Evolutionary conservation across 2,329 filamentous ascomycete species (phyloP).

Genomic region (Simplicillium aogashimaense): DNA sequence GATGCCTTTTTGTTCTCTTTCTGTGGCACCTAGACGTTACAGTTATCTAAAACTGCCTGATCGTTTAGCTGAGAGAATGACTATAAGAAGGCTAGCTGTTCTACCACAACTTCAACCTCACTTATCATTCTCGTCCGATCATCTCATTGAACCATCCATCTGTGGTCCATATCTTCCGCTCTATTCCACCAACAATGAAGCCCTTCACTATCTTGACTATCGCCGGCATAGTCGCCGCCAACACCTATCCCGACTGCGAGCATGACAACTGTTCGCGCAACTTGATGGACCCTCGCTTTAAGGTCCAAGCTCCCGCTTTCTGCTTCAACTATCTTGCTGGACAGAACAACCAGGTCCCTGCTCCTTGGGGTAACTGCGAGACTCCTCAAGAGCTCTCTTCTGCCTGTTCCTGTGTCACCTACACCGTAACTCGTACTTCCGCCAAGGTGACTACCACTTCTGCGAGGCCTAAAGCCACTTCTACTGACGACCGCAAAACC

Average conservation of each 20-base stretch:
- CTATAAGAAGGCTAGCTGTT: no score
- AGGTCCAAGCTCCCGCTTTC: conserved; percentile 16
- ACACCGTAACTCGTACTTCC: conserved; percentile 19
- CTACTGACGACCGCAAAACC: conserved; percentile 5
- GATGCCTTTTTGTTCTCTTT: no score
- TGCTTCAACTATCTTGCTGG: conserved; percentile 21
- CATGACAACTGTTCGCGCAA: conserved; percentile 25
- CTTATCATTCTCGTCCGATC: no score
- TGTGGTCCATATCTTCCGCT: no score
- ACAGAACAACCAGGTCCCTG: conserved; percentile 19
- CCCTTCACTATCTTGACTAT: conserved; percentile 18
- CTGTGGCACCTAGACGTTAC: no score
- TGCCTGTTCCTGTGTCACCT: conserved; percentile 27
- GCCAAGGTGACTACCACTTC: conserved; percentile 5
- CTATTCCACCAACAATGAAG: conserved; percentile 23
- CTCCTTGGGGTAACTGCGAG: conserved; percentile 19
- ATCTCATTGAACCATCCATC: no score
- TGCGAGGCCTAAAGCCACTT: conserved; percentile 5
- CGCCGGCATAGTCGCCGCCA: conserved; percentile 15
- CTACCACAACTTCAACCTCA: no score
- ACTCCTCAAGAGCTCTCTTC: conserved; percentile 17
- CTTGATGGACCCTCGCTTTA: conserved; percentile 20
- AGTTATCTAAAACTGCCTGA: no score
- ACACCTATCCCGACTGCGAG: conserved; percentile 18
- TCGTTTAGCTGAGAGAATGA: no score